phyloP scores from a whole-genome alignment of 2,329 filamentous ascomycete genomes.

The Purpureocillium takamizusanense region DNA sequence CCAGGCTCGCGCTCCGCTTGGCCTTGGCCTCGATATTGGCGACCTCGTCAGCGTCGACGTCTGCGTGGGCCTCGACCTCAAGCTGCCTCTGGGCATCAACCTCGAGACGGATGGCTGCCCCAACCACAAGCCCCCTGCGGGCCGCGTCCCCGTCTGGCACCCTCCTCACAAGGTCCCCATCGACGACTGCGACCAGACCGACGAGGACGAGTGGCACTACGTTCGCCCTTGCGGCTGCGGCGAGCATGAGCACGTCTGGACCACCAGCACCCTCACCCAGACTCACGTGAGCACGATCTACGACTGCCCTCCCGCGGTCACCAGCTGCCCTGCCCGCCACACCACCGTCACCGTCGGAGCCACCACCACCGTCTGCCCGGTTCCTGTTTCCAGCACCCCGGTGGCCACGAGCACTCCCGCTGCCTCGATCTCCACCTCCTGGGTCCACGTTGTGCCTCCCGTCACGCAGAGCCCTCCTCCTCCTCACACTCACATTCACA shows the following conservation, averaged over 20 bases:
- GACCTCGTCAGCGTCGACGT: constrained; percentile 5
- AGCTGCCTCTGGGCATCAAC: constrained; percentile 8
- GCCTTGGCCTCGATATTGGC: constrained; percentile 1
- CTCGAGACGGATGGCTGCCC: constrained; percentile 12
- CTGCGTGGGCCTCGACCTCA: constrained; percentile 10
- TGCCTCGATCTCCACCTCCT: not conserved
- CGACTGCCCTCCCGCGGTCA: constrained; percentile 25
- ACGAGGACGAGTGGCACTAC: constrained; percentile 24
- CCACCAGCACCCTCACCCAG: constrained; percentile 30
- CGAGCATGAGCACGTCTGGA: constrained; percentile 23
- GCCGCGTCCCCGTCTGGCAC: constrained; percentile 24
- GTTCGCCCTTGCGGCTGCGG: constrained; percentile 20
- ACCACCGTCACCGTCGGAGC: constrained; percentile 28
- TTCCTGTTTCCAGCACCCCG: constrained; percentile 18
- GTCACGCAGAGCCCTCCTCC: constrained; percentile 5
- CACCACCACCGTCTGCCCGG: constrained; percentile 35
- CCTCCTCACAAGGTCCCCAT: constrained; percentile 26
- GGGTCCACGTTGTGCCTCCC: not conserved
- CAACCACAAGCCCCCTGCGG: constrained; percentile 12
- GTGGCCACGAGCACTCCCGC: not conserved
- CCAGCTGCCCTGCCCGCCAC: constrained; percentile 28
- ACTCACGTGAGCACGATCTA: constrained; percentile 29
- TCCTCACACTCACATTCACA: constrained; percentile 5
- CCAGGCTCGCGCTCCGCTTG: constrained; percentile 8
- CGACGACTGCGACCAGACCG: constrained; percentile 23